These are phyloP conservation scores for Fraxinus xanthoxyloides DNA, from an alignment of 305 asterid genomes.

Conservation along the genomic window DNA sequence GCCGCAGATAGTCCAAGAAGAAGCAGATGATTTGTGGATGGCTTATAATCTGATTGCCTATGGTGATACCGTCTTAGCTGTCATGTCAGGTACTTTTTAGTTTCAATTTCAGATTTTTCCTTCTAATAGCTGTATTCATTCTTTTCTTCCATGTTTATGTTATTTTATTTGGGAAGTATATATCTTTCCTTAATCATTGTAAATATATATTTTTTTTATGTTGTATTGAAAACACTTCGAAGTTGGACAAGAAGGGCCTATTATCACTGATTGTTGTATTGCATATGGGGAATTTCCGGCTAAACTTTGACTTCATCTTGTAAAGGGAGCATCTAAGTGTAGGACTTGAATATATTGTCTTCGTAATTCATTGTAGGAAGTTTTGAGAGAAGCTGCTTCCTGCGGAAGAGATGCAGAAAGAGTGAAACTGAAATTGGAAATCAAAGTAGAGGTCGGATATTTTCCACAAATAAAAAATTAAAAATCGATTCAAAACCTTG, in stretches of 20 bases:
- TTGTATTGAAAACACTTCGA: too few species aligned
- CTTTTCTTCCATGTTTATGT: too few species aligned
- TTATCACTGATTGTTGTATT: not conserved
- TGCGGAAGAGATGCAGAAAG: slow-evolving; percentile 78
- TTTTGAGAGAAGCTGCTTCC: slow-evolving; percentile 79
- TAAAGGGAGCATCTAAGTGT: not conserved
- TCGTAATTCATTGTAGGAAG: slow-evolving; percentile 45
- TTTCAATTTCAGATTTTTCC: too few species aligned
- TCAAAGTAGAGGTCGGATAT: too few species aligned
- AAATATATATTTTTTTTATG: too few species aligned
- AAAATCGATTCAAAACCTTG: too few species aligned
- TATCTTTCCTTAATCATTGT: too few species aligned
- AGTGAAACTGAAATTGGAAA: too few species aligned
- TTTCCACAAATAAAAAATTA: not conserved
- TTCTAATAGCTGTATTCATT: too few species aligned
- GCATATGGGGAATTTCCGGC: not conserved
- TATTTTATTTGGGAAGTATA: too few species aligned
- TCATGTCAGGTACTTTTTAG: slow-evolving; percentile 53
- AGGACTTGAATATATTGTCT: not conserved
- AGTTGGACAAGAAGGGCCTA: not conserved
- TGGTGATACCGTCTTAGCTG: slow-evolving; percentile 59
- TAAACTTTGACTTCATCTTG: not conserved
- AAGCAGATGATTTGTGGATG: slow-evolving; percentile 85
- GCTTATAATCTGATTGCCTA: slow-evolving; percentile 73
- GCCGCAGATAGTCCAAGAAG: slow-evolving; percentile 75